phyloP scores from a whole-genome alignment of 768 basidiomycete species.

The Panaeolus cyanescens region DNA sequence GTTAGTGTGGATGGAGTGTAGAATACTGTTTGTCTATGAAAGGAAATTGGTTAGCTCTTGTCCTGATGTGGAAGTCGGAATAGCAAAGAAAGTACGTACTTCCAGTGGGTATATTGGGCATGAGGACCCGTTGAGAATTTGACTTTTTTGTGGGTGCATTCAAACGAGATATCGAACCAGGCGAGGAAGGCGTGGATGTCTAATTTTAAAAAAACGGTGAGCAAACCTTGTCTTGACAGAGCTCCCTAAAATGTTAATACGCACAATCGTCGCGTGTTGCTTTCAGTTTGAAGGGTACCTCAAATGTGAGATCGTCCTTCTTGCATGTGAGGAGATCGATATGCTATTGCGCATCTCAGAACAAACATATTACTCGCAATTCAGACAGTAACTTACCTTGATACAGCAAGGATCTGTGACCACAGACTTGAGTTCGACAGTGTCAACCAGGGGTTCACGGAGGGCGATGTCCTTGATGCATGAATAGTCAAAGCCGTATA shows the following conservation, averaged over 20 bases:
- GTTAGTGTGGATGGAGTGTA: constrained; percentile 85
- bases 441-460: constrained; percentile 95
- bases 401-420: constrained; percentile 90
- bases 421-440: constrained; percentile 95
- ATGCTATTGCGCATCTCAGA: constrained; percentile 47
- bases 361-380: not conserved
- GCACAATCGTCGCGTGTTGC: constrained; percentile 91
- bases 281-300: constrained; percentile 73
- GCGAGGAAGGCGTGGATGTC: constrained; percentile 98
- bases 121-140: constrained; percentile 98
- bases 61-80: not conserved
- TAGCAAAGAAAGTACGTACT: constrained; percentile 56
- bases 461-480: constrained; percentile 99
- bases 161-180: constrained; percentile 98
- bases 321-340: constrained; percentile 89
- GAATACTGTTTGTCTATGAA: constrained; percentile 89
- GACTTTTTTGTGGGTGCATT: constrained; percentile 93
- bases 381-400: constrained; percentile 54
- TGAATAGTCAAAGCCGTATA: constrained; percentile 99
- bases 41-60: not conserved
- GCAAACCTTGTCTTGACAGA: not conserved
- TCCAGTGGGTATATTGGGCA: constrained; percentile 95
- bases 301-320: constrained; percentile 94
- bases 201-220: constrained; percentile 29
- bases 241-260: constrained; percentile 23